Conservation (phyloP, 2,329 filamentous ascomycete genomes). For the Monascus ruber region DNA sequence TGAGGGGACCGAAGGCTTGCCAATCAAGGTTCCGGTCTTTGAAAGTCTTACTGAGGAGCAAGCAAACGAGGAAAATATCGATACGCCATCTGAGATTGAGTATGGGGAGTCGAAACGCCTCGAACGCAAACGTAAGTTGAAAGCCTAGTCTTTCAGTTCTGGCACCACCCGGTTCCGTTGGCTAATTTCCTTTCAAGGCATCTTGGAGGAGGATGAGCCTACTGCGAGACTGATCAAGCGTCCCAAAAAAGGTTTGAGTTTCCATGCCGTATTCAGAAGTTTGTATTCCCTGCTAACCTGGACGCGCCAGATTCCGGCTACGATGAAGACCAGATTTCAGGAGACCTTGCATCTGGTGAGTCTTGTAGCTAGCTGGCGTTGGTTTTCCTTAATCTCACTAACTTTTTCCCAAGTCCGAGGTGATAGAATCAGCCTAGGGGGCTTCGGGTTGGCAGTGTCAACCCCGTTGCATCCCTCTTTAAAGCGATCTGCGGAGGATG, state of each 20-base stretch:
- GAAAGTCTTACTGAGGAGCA: constrained; percentile 38
- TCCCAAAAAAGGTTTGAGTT: constrained; percentile 28
- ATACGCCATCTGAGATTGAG: constrained; percentile 36
- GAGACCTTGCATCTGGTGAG: constrained; percentile 9
- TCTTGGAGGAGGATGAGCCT: constrained; percentile 38
- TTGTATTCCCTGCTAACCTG: constrained; percentile 2
- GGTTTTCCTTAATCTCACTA: not conserved
- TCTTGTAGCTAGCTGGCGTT: not conserved
- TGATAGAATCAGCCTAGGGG: constrained; percentile 11
- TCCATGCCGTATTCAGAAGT: constrained; percentile 1
- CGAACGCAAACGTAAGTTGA: constrained; percentile 34
- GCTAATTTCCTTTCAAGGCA: constrained; percentile 19
- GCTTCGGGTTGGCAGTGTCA: constrained; percentile 20
- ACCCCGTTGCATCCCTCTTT: constrained; percentile 27
- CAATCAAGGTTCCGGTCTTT: constrained; percentile 37
- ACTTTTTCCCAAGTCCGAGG: constrained; percentile 4
- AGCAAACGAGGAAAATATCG: constrained; percentile 40
- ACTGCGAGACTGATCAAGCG: constrained; percentile 34
- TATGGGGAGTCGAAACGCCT: constrained; percentile 39
- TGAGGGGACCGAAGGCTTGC: constrained; percentile 31
- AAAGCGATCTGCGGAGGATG: constrained; percentile 24
- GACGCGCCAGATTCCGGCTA: constrained; percentile 14
- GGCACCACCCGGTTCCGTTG: not conserved
- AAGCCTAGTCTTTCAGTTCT: not conserved
- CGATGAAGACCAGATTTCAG: constrained; percentile 24